These are phyloP conservation scores for Bjerkandera adusta DNA, from an alignment of 1,284 basidiomycete species.

Conservation along the genomic window DNA sequence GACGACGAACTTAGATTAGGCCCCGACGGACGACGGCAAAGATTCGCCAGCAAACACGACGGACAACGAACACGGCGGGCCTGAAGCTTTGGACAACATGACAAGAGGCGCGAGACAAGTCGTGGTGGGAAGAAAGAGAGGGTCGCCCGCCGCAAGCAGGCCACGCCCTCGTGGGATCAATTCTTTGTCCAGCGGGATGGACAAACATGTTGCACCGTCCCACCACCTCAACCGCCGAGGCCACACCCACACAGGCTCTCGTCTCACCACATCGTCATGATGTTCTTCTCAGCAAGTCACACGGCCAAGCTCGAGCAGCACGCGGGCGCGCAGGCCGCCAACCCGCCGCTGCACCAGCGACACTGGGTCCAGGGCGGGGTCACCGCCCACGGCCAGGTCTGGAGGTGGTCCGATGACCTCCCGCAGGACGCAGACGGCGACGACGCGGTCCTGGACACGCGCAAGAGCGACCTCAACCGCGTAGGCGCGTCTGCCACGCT, in stretches of 20 bases:
- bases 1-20: no score
- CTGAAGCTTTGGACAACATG: no score
- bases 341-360: no score
- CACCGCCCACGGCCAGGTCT: constrained; percentile 13
- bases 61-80: no score
- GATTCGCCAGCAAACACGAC: no score
- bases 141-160: no score
- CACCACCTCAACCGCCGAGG: background rate
- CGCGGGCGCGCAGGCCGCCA: no score
- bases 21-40: no score
- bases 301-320: constrained; percentile 10
- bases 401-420: constrained; percentile 5
- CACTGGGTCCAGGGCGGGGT: constrained; percentile 12
- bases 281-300: constrained; percentile 15
- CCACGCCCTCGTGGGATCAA: constrained; percentile 9
- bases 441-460: background rate
- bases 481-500: constrained; percentile 13
- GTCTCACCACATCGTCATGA: constrained; percentile 1
- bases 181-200: constrained; percentile 1
- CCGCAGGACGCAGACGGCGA: background rate
- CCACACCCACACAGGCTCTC: no score
- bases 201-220: constrained; percentile 1
- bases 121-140: no score
- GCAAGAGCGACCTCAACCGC: constrained; percentile 8
- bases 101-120: no score